Evolutionary conservation across 2,329 filamentous ascomycete genomes (phyloP), one percentile per base, ranked within the genome.

Genomic region (Aspergillus fijiensis): DNA sequence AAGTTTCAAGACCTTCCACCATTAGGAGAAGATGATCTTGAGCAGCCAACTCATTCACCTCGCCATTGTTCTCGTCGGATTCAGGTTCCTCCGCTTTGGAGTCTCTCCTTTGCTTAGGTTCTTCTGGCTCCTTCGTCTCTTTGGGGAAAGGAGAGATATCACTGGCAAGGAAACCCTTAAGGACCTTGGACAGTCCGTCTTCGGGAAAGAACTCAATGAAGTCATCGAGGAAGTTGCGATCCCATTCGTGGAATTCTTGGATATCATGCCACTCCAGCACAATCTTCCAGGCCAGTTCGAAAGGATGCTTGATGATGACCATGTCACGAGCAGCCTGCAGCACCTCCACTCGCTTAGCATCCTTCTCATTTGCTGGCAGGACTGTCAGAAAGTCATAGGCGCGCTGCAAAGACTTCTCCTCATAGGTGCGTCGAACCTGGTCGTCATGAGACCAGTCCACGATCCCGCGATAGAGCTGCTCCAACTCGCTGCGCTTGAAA

Each of bases 221-320:
- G 65, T 92, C 87, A 57, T 88, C 84, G 25, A 99, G 79, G n/a
- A 94, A 80, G 49, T 85, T 86, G 49, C 86, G 84, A 70, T 98
- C 93, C 80, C 92, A 89, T 27, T 91, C 85, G n/a, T 83, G 80
- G 51, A 95, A 84, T 51, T 85, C 85, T 67, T 90, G 87, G 48
- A 87, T 80, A 74, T 97, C 93, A 66, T 90, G 85, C 90, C 94
- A 98, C 71, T 98, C 91, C 60, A 99, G 82, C 31, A 90, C 85
- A 62, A 97, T 89, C 68, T 92, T 89, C 96, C 96, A 99, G 0
- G 95, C 95, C 16, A 96, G 82, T 64, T 89, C 86, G 76, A 89
- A 96, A 0, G 92, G 91, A 68, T 98, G 92, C 68, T 94, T 93
- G 73, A 99, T 95, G 61, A 96, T 90, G 62, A 99, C 94, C 90